These are phyloP conservation scores for Harrya chromipes DNA, from an alignment of 768 basidiomycete genomes.

Conservation along the genomic window DNA sequence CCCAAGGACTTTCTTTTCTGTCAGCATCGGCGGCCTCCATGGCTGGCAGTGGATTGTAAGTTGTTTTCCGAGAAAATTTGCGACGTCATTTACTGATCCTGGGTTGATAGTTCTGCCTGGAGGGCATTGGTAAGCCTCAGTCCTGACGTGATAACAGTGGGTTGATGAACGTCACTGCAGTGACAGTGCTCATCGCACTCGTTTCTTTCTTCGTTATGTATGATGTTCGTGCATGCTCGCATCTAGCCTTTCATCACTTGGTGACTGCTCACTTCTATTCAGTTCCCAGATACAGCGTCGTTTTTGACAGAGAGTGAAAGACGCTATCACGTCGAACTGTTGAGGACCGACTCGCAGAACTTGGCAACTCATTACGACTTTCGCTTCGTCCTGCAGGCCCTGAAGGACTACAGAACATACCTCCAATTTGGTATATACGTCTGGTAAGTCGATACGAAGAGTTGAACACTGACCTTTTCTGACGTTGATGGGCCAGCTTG, in stretches of 20 bases:
- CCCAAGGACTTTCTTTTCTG: background rate
- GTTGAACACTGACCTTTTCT: background rate
- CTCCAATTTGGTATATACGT: constrained; percentile 34
- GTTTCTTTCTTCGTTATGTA: constrained; percentile 45
- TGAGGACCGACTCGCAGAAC: constrained; percentile 40
- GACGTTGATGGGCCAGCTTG: constrained; percentile 19
- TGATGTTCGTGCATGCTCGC: constrained; percentile 34
- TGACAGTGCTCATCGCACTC: constrained; percentile 13
- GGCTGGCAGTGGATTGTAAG: constrained; percentile 32
- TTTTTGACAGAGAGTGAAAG: constrained; percentile 46
- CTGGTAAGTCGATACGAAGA: constrained; percentile 23
- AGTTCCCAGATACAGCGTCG: constrained; percentile 54
- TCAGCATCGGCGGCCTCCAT: constrained; percentile 15
- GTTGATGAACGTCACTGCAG: constrained; percentile 1
- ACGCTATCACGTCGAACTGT: constrained; percentile 34
- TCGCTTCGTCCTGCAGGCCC: constrained; percentile 45
- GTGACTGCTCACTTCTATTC: background rate
- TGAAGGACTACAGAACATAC: constrained; percentile 39
- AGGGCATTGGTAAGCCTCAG: constrained; percentile 10
- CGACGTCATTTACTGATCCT: background rate
- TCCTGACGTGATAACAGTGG: background rate
- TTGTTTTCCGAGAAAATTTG: background rate
- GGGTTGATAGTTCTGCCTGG: constrained; percentile 20
- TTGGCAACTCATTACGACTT: constrained; percentile 40
- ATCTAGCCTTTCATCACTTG: background rate